Evolutionary conservation across 805 yeast species (phyloP), one percentile per base, ranked within the genome.

Genomic region (Phaffomyces antillensis): DNA sequence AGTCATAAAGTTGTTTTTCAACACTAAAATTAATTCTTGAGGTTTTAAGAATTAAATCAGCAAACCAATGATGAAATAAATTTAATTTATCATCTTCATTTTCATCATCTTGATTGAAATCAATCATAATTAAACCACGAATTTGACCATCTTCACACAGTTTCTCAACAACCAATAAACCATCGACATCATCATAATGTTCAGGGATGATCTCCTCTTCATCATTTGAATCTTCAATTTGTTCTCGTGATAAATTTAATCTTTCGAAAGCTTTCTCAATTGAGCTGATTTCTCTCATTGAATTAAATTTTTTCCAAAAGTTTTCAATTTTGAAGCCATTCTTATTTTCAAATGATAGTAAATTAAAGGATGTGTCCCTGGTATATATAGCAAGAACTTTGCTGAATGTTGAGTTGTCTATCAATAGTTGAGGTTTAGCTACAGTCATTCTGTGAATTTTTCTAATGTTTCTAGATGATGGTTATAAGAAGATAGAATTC

Each of bases 381-480:
- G 72, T 60, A 54, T 68, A 70, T 12, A 70, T 51, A 10, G 68
- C 67, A 26, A 67, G 46, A 39, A 70, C 55, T 49, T 66, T 69
- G 50, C 68, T 63, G 42, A 57, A 70, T 1, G 72, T 67, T 2
- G 74, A 70, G 45, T 55, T 51, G 40, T 59, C 63, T 18, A 48
- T 43, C 23, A 36, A 24, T 23, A 16, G 25, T 13, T 46, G 37
- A 11, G 41, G 36, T 15, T 33, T 10, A 11, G 43, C 16, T 11
- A 36, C 18, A 26, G 50, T 46, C 48, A 47, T 44, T 16, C 5
- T 31, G 15, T 32, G 7, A 10, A 28, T 3, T 28, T 28, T 11
- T 28, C 13, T 28, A 28, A 11, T 10, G 13, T 18, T 5, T 31
- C 33, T 31, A 31, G 15, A n/a, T 28, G 13, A 13, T 8, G 10